These are phyloP conservation scores for Ilex asprella DNA, from an alignment of 257 asterid genomes.

Conservation along the genomic window DNA sequence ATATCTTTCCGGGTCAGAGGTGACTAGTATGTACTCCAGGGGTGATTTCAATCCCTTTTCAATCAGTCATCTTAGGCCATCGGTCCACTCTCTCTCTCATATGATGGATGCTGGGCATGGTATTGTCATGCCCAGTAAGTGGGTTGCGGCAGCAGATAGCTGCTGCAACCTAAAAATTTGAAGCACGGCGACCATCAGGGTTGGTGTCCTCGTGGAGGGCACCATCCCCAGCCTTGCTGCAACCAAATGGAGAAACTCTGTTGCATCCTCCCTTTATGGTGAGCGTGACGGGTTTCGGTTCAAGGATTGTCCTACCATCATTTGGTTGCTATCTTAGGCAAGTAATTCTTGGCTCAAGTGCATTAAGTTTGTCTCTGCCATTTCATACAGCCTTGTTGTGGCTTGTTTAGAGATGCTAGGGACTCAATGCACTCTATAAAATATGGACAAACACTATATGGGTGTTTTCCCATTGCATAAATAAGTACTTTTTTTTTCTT, in stretches of 20 bases:
- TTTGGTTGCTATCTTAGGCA: conserved; percentile 44
- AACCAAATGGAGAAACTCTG: conserved; percentile 17
- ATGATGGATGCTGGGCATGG: conserved; percentile 32
- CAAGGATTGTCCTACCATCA: conserved; percentile 16
- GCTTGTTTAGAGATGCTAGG: conserved; percentile 17
- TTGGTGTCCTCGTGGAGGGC: conserved; percentile 10
- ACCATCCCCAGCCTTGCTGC: conserved; percentile 22
- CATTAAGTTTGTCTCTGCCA: conserved; percentile 16
- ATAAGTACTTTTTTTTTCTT: too few species aligned
- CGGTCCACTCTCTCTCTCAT: conserved; percentile 26
- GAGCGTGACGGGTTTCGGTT: too few species aligned
- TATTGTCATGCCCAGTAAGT: conserved; percentile 28
- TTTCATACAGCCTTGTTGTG: conserved; percentile 3
- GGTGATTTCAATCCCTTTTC: conserved; percentile 31
- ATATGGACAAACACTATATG: background rate
- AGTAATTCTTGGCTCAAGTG: conserved; percentile 74
- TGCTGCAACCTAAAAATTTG: conserved; percentile 45
- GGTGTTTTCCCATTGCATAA: too few species aligned
- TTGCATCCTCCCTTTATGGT: background rate
- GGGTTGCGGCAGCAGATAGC: conserved; percentile 34
- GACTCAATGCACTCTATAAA: conserved; percentile 22
- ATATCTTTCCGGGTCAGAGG: conserved; percentile 28
- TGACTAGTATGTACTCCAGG: conserved; percentile 27
- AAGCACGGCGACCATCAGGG: conserved; percentile 14
- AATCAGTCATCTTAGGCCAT: conserved; percentile 25